Percentiles rank a stretch among this genome's conserved stretches.
These are phyloP conservation scores for Penicillium maclennaniae DNA, from an alignment of 495 filamentous ascomycete genomes.

Conservation along the genomic window DNA sequence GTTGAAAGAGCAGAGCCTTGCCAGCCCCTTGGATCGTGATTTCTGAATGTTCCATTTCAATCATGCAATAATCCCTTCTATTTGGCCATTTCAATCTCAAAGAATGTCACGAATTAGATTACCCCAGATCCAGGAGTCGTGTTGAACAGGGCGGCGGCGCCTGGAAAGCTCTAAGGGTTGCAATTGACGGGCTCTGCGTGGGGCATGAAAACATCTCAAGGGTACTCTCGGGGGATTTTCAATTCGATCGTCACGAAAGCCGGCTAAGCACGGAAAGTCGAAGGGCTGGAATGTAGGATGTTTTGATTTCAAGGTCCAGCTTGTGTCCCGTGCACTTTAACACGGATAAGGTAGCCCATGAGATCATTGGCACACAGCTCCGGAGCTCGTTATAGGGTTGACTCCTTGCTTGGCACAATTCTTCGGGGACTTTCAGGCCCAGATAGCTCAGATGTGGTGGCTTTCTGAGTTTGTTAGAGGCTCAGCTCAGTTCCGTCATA, in stretches of 20 bases:
- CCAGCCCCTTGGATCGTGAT: not conserved
- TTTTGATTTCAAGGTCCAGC: not conserved
- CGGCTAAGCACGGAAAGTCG: slow-evolving; percentile 11
- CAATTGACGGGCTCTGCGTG: slow-evolving; percentile 18
- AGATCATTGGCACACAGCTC: not conserved
- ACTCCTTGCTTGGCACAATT: not conserved
- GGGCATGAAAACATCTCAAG: slow-evolving; percentile 16
- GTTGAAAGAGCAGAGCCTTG: not conserved
- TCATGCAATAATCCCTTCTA: not conserved
- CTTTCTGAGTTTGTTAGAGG: not conserved
- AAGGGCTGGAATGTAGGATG: slow-evolving; percentile 15
- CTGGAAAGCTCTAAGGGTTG: not conserved
- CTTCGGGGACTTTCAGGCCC: not conserved
- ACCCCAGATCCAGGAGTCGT: not conserved
- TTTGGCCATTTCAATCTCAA: not conserved
- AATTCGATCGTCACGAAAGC: not conserved
- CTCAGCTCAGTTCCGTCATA: not conserved
- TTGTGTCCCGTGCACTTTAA: not conserved
- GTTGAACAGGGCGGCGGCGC: not conserved
- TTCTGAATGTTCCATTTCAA: not conserved
- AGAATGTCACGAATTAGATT: not conserved
- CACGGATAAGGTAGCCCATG: not conserved
- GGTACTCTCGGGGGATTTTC: not conserved
- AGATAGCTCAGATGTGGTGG: not conserved
- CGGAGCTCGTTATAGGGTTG: not conserved